These are phyloP conservation scores for Talaromyces albobiverticillius DNA, from an alignment of 2,329 filamentous ascomycete species.

Conservation along the genomic window DNA sequence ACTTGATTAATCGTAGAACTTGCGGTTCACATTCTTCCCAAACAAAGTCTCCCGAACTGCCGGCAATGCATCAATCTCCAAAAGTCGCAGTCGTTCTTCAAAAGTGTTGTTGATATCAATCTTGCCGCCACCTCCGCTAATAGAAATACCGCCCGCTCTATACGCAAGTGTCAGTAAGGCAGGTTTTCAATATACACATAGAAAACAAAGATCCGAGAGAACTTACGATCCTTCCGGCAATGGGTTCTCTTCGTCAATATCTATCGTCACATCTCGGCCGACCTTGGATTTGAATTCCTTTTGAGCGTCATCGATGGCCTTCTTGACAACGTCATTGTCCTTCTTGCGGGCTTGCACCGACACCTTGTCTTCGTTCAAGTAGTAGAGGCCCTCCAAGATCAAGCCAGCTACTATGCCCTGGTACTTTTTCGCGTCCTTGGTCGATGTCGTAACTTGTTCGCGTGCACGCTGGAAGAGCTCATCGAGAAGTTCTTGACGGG, in stretches of 20 bases:
- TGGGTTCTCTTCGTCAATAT: constrained; percentile 74
- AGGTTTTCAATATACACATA: constrained; percentile 8
- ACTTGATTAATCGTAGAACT: constrained; percentile 77
- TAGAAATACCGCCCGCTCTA: constrained; percentile 78
- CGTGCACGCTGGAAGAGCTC: constrained; percentile 79
- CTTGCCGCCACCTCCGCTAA: constrained; percentile 82
- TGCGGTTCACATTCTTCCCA: constrained; percentile 91
- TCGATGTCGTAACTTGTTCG: constrained; percentile 65
- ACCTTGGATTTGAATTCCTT: constrained; percentile 80
- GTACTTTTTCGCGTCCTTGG: constrained; percentile 64
- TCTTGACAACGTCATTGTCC: constrained; percentile 72
- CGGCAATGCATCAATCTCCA: constrained; percentile 81
- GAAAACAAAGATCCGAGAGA: not conserved
- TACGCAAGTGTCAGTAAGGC: not conserved
- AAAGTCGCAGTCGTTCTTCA: constrained; percentile 80
- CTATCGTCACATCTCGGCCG: constrained; percentile 66
- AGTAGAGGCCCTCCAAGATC: constrained; percentile 86
- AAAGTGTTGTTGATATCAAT: constrained; percentile 99
- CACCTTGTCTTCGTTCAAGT: constrained; percentile 76
- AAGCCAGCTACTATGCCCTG: constrained; percentile 72
- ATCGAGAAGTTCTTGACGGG: constrained; percentile 88
- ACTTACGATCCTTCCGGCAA: constrained; percentile 81
- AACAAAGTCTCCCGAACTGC: constrained; percentile 83
- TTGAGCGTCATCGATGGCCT: constrained; percentile 72
- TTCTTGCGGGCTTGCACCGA: constrained; percentile 72